phyloP scores from a whole-genome alignment of 257 asterid species.

The Eucommia ulmoides region DNA sequence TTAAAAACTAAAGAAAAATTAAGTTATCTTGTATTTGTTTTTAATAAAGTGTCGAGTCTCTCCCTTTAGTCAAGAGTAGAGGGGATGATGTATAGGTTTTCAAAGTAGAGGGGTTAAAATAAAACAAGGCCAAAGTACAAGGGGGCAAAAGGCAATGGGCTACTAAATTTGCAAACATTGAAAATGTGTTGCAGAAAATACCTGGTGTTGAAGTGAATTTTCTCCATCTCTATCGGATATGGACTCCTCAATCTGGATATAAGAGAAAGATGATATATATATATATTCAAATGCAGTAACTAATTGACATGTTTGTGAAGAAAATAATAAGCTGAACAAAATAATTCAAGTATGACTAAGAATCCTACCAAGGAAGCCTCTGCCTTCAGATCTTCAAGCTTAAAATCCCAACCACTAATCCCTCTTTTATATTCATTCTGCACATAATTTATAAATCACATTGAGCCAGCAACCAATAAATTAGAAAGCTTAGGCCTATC shows the following conservation, averaged over 20 bases:
- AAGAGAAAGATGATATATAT: slow-evolving; percentile 12
- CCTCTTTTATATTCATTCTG: slow-evolving; percentile 68
- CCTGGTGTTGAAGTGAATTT: slow-evolving; percentile 42
- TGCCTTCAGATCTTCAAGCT: slow-evolving; percentile 56
- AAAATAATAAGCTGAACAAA: slow-evolving; percentile 5
- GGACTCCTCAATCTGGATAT: slow-evolving; percentile 78
- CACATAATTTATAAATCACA: slow-evolving; percentile 9
- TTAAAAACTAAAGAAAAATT: slow-evolving; percentile 2
- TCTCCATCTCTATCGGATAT: slow-evolving; percentile 25
- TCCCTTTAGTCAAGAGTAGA: too few species aligned
- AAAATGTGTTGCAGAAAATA: slow-evolving; percentile 55
- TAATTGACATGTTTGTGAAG: not conserved
- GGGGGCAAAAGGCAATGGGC: too few species aligned
- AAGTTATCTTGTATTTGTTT: too few species aligned
- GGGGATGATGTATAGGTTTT: too few species aligned
- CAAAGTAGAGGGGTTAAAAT: too few species aligned
- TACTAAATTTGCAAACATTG: slow-evolving; percentile 67
- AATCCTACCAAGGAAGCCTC: slow-evolving; percentile 50
- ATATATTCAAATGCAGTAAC: not conserved
- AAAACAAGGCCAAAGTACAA: too few species aligned
- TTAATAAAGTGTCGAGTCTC: too few species aligned
- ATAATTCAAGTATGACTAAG: slow-evolving; percentile 4
- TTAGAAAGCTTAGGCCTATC: not conserved
- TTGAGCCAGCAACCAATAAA: not conserved
- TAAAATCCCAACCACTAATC: slow-evolving; percentile 60